phyloP scores from a whole-genome alignment of 768 basidiomycete genomes.

The Mycena sanguinolenta region DNA sequence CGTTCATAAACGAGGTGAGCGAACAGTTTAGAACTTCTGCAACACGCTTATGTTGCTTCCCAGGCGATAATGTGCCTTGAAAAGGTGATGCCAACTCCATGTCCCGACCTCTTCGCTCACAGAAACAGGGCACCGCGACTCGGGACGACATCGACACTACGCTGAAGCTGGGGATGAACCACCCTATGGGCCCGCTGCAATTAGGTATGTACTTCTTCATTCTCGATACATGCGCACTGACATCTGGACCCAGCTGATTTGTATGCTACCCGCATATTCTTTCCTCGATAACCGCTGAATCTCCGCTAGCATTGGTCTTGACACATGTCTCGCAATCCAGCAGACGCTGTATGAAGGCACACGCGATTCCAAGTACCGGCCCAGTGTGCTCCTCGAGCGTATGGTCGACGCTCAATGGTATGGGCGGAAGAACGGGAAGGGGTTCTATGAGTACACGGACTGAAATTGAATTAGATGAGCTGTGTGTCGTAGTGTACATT shows the following conservation, averaged over 20 bases:
- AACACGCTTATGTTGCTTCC: background rate
- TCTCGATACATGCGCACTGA: background rate
- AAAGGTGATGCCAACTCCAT: conserved; percentile 62
- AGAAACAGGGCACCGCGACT: conserved; percentile 83
- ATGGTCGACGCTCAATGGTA: conserved; percentile 98
- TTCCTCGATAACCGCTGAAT: background rate
- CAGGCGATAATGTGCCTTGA: conserved; percentile 95
- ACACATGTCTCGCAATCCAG: conserved; percentile 95
- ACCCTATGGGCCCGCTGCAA: conserved; percentile 95
- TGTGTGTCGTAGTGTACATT: conserved; percentile 3
- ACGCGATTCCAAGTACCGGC: conserved; percentile 95
- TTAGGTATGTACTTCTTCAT: conserved; percentile 64
- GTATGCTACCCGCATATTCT: conserved; percentile 50
- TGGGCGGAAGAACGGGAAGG: conserved; percentile 93
- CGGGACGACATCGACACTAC: conserved; percentile 97
- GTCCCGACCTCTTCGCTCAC: background rate
- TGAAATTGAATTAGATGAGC: background rate
- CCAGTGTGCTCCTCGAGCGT: conserved; percentile 87
- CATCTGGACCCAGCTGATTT: conserved; percentile 62
- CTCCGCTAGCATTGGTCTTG: conserved; percentile 88
- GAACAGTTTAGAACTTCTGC: background rate
- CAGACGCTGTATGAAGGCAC: conserved; percentile 91
- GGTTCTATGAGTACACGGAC: conserved; percentile 88
- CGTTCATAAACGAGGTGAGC: conserved; percentile 92
- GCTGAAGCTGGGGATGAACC: conserved; percentile 92